These are phyloP conservation scores for Botrytis hyacinthi DNA, from an alignment of 2,329 filamentous ascomycete genomes.

Conservation along the genomic window DNA sequence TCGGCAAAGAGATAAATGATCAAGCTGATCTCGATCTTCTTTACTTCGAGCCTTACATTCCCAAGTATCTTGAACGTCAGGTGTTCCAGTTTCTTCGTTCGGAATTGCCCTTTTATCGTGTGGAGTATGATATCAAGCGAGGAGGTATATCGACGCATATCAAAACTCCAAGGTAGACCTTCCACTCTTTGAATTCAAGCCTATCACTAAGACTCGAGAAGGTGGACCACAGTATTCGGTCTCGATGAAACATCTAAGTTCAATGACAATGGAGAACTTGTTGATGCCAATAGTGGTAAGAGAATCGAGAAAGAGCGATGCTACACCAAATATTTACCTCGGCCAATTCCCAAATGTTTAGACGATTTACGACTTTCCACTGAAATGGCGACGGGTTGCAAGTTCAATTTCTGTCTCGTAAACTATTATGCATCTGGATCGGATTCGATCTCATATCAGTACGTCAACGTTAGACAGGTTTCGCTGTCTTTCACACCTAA, in stretches of 20 bases:
- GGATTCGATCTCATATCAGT: constrained; percentile 74
- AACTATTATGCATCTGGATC: constrained; percentile 79
- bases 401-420: constrained; percentile 76
- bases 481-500: not conserved
- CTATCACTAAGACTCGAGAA: constrained; percentile 47
- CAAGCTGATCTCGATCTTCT: constrained; percentile 70
- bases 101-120: constrained; percentile 74
- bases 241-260: constrained; percentile 64
- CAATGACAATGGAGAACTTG: constrained; percentile 42
- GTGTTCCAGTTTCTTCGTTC: constrained; percentile 69
- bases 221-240: constrained; percentile 60
- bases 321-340: constrained; percentile 55
- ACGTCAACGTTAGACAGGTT: not conserved
- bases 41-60: constrained; percentile 73
- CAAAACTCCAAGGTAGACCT: constrained; percentile 48
- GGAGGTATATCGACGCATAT: constrained; percentile 62
- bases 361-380: constrained; percentile 60
- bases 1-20: constrained; percentile 58
- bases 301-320: constrained; percentile 52
- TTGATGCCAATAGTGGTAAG: constrained; percentile 45
- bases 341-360: constrained; percentile 70
- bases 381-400: constrained; percentile 63
- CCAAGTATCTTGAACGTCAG: constrained; percentile 51
- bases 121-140: constrained; percentile 70
- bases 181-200: constrained; percentile 21